phyloP scores from a whole-genome alignment of 176 grass and related monocot species.

The Eragrostis curvula region DNA sequence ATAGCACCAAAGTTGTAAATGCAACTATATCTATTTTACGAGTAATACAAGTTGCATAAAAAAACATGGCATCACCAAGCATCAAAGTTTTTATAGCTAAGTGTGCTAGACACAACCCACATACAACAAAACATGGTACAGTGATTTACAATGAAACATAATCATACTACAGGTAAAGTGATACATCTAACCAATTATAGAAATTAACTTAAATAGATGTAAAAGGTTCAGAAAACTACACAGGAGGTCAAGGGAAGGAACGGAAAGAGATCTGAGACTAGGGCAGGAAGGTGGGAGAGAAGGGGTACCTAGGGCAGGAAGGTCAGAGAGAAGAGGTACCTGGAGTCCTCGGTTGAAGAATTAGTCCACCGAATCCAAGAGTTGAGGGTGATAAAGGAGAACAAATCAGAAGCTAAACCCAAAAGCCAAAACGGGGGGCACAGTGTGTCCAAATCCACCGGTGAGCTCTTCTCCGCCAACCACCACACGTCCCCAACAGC shows the following conservation, averaged over 20 bases:
- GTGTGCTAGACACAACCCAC: background rate
- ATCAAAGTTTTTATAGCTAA: too few species aligned
- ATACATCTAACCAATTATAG: background rate
- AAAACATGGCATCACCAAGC: too few species aligned
- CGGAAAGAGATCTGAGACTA: background rate
- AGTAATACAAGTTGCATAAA: background rate
- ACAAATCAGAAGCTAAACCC: background rate
- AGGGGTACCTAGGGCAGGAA: background rate
- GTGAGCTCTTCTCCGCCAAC: too few species aligned
- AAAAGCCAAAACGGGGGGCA: background rate
- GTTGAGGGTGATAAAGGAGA: background rate
- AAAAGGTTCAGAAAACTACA: background rate
- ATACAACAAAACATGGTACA: background rate
- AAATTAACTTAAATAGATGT: background rate
- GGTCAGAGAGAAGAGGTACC: background rate
- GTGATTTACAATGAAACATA: background rate
- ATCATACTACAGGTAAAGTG: background rate
- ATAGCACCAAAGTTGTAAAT: slow-evolving; percentile 13
- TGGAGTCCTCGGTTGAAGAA: background rate
- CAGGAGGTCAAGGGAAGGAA: background rate
- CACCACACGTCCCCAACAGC: too few species aligned
- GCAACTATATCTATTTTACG: background rate
- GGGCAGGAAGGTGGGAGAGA: background rate
- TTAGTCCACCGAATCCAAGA: background rate
- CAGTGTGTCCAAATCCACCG: background rate